Evolutionary conservation across 2,329 filamentous ascomycete species (phyloP).

Genomic region (Aspergillus hortae): DNA sequence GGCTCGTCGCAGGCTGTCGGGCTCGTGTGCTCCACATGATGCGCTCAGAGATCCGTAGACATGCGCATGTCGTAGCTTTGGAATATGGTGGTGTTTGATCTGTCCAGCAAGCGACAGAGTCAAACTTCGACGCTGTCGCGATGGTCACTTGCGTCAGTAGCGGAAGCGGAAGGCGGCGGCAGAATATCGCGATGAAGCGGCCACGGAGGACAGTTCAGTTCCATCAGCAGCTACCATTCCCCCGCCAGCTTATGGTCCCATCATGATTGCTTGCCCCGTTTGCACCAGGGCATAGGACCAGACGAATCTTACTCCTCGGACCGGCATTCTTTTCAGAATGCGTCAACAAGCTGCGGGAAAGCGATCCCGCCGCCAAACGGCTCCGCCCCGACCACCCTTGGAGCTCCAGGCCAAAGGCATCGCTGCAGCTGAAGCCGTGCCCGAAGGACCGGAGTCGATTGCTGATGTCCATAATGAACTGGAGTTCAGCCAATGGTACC

Average conservation of each 20-base stretch:
- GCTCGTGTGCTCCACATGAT: constrained; percentile 27
- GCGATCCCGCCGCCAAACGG: constrained; percentile 36
- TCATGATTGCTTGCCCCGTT: neutral
- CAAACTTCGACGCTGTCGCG: constrained; percentile 14
- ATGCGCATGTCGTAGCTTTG: constrained; percentile 1
- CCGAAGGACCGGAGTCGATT: constrained; percentile 14
- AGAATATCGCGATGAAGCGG: constrained; percentile 30
- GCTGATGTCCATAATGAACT: constrained; percentile 54
- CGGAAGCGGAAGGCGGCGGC: constrained; percentile 27
- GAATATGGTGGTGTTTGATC: constrained; percentile 1
- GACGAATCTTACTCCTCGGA: neutral
- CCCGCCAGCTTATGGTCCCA: constrained; percentile 1
- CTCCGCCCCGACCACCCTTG: constrained; percentile 31
- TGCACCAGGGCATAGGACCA: neutral
- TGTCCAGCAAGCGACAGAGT: neutral
- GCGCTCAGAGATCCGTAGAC: constrained; percentile 2
- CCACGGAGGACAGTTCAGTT: constrained; percentile 14
- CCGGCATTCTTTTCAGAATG: constrained; percentile 17
- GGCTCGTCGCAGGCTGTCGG: constrained; percentile 21
- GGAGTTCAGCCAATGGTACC: constrained; percentile 59
- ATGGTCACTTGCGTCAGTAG: constrained; percentile 22
- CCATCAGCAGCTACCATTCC: neutral
- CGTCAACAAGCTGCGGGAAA: constrained; percentile 27
- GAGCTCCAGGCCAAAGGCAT: constrained; percentile 23
- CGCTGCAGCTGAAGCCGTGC: constrained; percentile 11